phyloP scores from a whole-genome alignment of 768 basidiomycete species.

The Lactarius quietus region DNA sequence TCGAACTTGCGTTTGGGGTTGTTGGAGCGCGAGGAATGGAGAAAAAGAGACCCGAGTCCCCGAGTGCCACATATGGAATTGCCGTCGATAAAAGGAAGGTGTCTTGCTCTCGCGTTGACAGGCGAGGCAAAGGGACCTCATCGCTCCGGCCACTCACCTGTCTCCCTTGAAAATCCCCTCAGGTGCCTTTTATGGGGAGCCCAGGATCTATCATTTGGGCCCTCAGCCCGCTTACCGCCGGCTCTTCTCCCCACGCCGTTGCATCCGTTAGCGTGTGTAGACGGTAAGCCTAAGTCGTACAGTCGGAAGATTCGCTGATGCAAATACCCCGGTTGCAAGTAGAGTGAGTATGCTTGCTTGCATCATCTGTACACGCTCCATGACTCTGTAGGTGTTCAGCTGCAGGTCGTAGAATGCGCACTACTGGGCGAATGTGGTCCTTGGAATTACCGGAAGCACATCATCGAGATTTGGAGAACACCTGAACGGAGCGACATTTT shows the following conservation, averaged over 20 bases:
- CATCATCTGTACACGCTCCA: neutral
- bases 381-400: neutral
- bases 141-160: neutral
- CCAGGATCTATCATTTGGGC: neutral
- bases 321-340: neutral
- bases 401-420: neutral
- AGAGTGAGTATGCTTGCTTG: neutral
- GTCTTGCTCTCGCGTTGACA: neutral
- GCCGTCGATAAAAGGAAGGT: neutral
- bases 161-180: neutral
- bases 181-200: neutral
- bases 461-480: neutral
- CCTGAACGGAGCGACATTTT: neutral
- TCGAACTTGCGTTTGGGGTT: neutral
- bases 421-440: neutral
- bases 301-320: neutral
- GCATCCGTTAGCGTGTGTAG: neutral
- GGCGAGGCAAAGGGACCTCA: neutral
- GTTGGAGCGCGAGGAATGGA: conserved; percentile 17
- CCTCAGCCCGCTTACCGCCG: neutral
- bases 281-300: neutral
- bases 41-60: conserved; percentile 1
- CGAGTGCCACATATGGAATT: conserved; percentile 12
- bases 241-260: neutral
- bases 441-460: neutral